Evolutionary conservation across 345 rosid genomes (phyloP), one percentile per base, ranked within the genome.

Genomic region (Erysimum cheiranthoides): DNA sequence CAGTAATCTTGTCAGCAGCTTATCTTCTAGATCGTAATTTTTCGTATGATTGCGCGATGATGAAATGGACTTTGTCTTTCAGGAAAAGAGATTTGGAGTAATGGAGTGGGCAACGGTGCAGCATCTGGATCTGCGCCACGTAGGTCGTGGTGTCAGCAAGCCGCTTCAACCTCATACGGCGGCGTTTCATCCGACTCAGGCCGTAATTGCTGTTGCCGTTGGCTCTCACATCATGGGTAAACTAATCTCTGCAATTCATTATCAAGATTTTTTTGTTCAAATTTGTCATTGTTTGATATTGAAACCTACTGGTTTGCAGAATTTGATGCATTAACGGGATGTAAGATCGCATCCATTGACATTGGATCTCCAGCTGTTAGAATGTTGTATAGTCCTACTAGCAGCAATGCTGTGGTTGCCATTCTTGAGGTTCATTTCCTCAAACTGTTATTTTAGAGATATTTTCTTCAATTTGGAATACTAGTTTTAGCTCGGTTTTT

Each of bases 71-170:
- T 71, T 56, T 35, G n/a, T 46, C 28, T 47, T 59, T 30, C 46
- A 57, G 66, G 60, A 11, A 52, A 38, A 35, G 62, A 53, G 21
- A 62, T 21, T n/a, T 21, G 38, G 49, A 79, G 66, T 65, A 53
- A 95, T 95, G 99, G 97, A 95, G 91, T 95, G 99, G 99, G 71
- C 91, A 7, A 89, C 98, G 72, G 86, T 95, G 78, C 99, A 95
- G 85, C 99, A 95, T 76, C 93, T 92, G 83, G 98, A 95, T 86
- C 89, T 95, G 34, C 86, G 88, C 14, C 94, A 95, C 59, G 86
- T 92, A 5, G 90, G 89, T 47, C 90, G 96, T 39, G 93, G 90
- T 60, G 82, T 85, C 30, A 75, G 77, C 79, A 88, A 83, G 59
- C 91, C 90, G 10, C 75, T 92, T 73, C 98, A 95, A 67, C 99